Conservation (phyloP, 495 filamentous ascomycete genomes). For the Articulospora tetracladia region DNA sequence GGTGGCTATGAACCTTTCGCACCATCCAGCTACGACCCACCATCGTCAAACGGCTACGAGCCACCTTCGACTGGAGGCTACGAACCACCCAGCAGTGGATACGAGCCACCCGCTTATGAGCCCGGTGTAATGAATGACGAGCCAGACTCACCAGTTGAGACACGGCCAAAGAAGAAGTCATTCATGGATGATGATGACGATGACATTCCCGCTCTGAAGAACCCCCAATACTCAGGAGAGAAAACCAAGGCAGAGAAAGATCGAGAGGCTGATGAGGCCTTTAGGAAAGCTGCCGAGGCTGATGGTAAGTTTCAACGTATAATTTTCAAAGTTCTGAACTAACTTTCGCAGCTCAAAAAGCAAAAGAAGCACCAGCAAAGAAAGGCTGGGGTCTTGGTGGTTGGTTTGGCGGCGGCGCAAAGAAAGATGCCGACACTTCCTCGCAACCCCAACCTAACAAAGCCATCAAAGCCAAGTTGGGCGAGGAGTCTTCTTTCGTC, state of each 20-base stretch:
- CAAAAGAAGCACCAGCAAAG: conserved; percentile 42
- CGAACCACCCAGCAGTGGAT: conserved; percentile 29
- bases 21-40: conserved; percentile 15
- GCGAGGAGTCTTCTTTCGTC: conserved; percentile 88
- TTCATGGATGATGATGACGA: conserved; percentile 78
- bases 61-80: conserved; percentile 10
- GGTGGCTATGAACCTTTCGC: conserved; percentile 10
- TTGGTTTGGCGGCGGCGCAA: conserved; percentile 59
- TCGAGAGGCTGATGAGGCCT: conserved; percentile 68
- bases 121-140: conserved; percentile 46
- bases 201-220: conserved; percentile 35
- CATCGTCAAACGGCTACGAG: conserved; percentile 16
- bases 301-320: conserved; percentile 63
- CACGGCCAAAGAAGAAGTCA: conserved; percentile 65
- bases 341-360: conserved; percentile 36
- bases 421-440: conserved; percentile 36
- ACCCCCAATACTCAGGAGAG: conserved; percentile 8
- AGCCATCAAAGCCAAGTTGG: conserved; percentile 90
- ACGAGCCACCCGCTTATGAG: conserved; percentile 46
- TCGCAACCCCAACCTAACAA: conserved; percentile 43
- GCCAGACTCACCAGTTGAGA: conserved; percentile 41
- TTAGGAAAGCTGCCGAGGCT: conserved; percentile 79
- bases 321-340: conserved; percentile 4
- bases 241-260: conserved; percentile 56
- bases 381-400: conserved; percentile 79